These are phyloP conservation scores for Rhizopogon vinicolor DNA, from an alignment of 768 basidiomycete species.

Conservation along the genomic window DNA sequence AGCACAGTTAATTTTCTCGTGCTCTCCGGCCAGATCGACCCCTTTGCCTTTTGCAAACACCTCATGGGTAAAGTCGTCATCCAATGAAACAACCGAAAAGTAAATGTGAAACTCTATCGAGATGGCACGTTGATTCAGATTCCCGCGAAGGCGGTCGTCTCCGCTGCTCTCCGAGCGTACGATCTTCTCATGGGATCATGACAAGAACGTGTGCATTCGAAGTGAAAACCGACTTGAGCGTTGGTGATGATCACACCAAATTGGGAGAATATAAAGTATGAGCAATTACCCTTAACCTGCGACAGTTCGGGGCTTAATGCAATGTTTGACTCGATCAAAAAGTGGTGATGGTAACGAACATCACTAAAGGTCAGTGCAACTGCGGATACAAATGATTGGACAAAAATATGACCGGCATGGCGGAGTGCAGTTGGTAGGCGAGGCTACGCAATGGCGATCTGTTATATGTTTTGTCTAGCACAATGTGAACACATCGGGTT, in stretches of 20 bases:
- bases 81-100: background rate
- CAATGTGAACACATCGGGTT: constrained; percentile 19
- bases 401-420: constrained; percentile 16
- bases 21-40: background rate
- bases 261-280: background rate
- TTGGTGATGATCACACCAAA: background rate
- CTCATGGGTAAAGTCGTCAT: background rate
- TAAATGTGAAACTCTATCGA: background rate
- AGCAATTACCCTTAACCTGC: background rate
- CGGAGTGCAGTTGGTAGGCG: background rate
- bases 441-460: background rate
- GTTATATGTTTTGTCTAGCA: constrained; percentile 7
- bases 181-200: background rate
- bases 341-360: background rate
- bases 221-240: background rate
- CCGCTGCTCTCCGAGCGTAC: background rate
- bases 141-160: background rate
- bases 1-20: too few species aligned
- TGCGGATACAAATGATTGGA: constrained; percentile 64
- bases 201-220: background rate
- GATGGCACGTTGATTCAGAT: background rate
- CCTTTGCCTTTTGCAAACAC: background rate
- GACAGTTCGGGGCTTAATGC: background rate
- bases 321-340: background rate
- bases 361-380: constrained; percentile 67